These are phyloP conservation scores for Hanseniaspora guilliermondii DNA, from an alignment of 805 yeast genomes.

Conservation along the genomic window DNA sequence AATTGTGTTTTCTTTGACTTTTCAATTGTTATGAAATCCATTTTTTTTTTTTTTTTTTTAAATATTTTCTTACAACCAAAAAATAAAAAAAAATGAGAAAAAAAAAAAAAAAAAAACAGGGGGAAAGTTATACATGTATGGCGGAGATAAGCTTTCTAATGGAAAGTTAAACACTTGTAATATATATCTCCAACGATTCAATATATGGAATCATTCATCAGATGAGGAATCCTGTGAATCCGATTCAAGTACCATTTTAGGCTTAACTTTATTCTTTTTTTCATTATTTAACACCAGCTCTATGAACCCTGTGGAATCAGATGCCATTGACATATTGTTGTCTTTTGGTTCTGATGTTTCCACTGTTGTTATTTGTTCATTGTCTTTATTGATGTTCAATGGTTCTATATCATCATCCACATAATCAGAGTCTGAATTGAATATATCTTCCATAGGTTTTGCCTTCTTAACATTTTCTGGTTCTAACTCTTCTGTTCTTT, in stretches of 20 bases:
- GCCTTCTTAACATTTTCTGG: background rate
- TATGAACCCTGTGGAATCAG: constrained; percentile 10
- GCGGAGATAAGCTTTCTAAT: too few relatives aligned
- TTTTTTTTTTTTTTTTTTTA: background rate
- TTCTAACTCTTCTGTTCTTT: background rate
- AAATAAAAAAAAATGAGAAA: background rate
- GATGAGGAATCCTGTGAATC: constrained; percentile 10
- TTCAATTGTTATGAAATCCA: too few relatives aligned
- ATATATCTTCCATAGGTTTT: constrained; percentile 4
- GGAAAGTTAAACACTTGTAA: too few relatives aligned
- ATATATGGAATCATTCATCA: background rate
- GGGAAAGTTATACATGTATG: too few relatives aligned
- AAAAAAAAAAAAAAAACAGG: too few relatives aligned
- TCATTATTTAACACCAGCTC: constrained; percentile 4
- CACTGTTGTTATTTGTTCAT: background rate
- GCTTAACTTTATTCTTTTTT: background rate
- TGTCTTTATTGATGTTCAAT: background rate
- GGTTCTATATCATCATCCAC: constrained; percentile 2
- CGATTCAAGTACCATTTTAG: constrained; percentile 6
- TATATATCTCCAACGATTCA: too few relatives aligned
- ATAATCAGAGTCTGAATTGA: constrained; percentile 5
- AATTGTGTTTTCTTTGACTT: too few relatives aligned
- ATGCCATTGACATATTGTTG: background rate
- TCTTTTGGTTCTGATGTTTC: background rate
- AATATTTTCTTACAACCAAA: background rate